Evolutionary conservation across 441 rosid species (phyloP).

Genomic region (Breynia disticha): DNA sequence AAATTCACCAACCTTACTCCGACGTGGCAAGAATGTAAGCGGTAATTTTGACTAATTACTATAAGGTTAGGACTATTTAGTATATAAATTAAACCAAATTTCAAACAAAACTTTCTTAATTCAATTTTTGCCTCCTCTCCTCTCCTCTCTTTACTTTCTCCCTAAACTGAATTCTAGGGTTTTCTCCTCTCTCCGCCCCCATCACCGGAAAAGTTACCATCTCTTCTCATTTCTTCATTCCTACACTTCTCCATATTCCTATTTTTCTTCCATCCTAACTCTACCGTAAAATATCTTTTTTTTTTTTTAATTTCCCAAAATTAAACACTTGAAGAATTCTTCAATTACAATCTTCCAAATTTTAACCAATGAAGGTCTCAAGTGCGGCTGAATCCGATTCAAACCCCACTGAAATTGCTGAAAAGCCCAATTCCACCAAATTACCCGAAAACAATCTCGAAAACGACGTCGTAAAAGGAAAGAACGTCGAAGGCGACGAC

Average conservation of each 20-base stretch:
- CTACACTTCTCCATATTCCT: slow-evolving; percentile 1
- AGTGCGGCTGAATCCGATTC: slow-evolving; percentile 18
- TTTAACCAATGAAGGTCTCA: slow-evolving; percentile 32
- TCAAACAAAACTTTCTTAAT: too few species aligned
- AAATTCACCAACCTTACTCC: too few species aligned
- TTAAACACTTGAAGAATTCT: too few species aligned
- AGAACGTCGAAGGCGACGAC: slow-evolving; percentile 32
- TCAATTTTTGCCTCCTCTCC: too few species aligned
- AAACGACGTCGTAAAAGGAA: slow-evolving; percentile 1
- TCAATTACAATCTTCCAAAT: too few species aligned
- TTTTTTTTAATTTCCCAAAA: slow-evolving; percentile 5
- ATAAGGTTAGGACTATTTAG: too few species aligned
- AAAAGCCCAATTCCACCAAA: slow-evolving; percentile 21
- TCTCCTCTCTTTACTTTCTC: too few species aligned
- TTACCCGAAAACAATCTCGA: background rate
- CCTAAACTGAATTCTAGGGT: slow-evolving; percentile 48
- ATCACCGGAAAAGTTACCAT: slow-evolving; percentile 14
- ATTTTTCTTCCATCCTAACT: slow-evolving; percentile 18
- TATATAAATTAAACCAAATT: too few species aligned
- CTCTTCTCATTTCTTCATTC: slow-evolving; percentile 7
- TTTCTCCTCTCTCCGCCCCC: slow-evolving; percentile 34
- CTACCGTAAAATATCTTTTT: slow-evolving; percentile 11
- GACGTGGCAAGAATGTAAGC: too few species aligned
- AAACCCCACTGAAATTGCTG: slow-evolving; percentile 13
- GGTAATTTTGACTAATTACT: too few species aligned